These are phyloP conservation scores for Kalmusia sp. DNA, from an alignment of 2,329 filamentous ascomycete genomes.

Conservation along the genomic window DNA sequence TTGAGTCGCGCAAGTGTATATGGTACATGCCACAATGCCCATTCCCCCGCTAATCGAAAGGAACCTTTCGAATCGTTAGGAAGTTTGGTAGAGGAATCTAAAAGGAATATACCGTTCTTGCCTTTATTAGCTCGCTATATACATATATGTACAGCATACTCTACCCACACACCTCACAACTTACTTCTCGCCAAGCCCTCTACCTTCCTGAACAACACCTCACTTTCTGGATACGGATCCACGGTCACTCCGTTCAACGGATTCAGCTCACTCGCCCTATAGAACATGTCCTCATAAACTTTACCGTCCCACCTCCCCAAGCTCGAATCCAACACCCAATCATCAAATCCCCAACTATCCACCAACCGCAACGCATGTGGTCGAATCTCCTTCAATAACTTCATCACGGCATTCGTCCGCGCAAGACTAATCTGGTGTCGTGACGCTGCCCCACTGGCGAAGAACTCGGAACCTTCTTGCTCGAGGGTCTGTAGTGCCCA, in stretches of 20 bases:
- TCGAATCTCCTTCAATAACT: conserved; percentile 72
- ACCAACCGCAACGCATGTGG: conserved; percentile 76
- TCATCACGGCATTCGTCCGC: conserved; percentile 71
- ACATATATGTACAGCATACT: background rate
- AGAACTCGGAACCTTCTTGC: conserved; percentile 75
- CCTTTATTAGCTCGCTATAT: too few relatives aligned
- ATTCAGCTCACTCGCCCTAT: conserved; percentile 74
- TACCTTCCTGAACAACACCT: conserved; percentile 67
- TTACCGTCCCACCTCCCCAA: conserved; percentile 75
- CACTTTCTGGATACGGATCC: conserved; percentile 73
- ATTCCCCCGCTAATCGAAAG: too few relatives aligned
- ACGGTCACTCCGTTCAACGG: conserved; percentile 75
- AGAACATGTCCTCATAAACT: conserved; percentile 80
- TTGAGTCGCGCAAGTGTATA: too few relatives aligned
- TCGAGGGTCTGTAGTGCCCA: conserved; percentile 72
- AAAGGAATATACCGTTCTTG: too few relatives aligned
- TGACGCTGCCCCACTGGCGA: conserved; percentile 71
- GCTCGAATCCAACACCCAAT: conserved; percentile 78
- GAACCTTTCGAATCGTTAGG: too few relatives aligned
- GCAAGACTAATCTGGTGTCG: conserved; percentile 76
- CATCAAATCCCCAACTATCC: conserved; percentile 78
- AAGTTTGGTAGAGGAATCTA: too few relatives aligned
- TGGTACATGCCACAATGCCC: too few relatives aligned
- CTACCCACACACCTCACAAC: conserved; percentile 45
- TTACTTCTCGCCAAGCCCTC: conserved; percentile 59